Percentiles rank a stretch among this genome's conserved stretches.
Evolutionary conservation across 2,329 filamentous ascomycete species (phyloP).

Genomic region (Penicillium sp.): DNA sequence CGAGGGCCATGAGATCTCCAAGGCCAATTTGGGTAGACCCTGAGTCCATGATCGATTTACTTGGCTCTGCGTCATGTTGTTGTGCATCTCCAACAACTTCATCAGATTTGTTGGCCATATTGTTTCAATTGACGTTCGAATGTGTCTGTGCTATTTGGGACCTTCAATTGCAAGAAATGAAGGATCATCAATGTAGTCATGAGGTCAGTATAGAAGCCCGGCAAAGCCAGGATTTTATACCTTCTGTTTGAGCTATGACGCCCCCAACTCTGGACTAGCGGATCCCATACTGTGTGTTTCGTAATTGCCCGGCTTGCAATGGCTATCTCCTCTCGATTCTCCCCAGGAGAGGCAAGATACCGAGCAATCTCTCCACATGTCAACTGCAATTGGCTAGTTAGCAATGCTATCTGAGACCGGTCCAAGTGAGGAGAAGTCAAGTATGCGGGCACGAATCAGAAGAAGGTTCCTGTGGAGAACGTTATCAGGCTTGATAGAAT

Average conservation of each 20-base stretch:
- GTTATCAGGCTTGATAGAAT: neutral
- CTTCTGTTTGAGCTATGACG: neutral
- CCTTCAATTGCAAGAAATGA: neutral
- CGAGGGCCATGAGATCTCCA: constrained; percentile 8
- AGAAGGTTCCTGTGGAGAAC: neutral
- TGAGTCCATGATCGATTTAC: neutral
- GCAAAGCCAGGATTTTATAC: neutral
- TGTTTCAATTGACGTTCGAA: neutral
- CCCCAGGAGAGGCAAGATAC: neutral
- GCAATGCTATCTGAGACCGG: neutral
- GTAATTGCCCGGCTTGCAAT: neutral
- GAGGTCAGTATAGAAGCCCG: neutral
- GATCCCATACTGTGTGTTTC: neutral
- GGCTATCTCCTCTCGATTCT: neutral
- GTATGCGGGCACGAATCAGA: constrained; percentile 12
- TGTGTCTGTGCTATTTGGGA: neutral
- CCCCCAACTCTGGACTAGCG: neutral
- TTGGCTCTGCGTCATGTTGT: neutral
- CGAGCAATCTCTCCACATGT: constrained; percentile 1
- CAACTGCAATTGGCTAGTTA: neutral
- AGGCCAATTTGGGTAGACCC: neutral
- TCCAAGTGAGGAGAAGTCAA: neutral
- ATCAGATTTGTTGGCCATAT: constrained; percentile 1
- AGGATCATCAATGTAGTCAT: neutral
- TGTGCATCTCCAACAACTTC: constrained; percentile 2